A percentile compares a stretch with the other conserved stretches of the same genome.
Conservation (phyloP, 164 flowering plant genomes). For the Chimonanthus salicifolius region DNA sequence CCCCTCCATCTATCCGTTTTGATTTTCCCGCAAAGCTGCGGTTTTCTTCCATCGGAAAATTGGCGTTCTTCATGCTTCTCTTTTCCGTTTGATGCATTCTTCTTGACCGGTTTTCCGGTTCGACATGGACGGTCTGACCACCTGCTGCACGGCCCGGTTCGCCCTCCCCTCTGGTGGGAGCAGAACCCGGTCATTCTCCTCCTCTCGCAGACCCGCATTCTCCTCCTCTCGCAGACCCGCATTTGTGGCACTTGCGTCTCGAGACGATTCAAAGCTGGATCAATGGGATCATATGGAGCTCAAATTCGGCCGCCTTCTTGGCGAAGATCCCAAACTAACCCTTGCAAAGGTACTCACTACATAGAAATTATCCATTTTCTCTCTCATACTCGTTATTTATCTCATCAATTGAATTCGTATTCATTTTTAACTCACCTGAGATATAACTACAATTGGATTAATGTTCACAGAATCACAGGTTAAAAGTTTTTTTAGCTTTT, state of each 20-base stretch:
- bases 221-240: constrained; percentile 14
- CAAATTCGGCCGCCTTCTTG: constrained; percentile 77
- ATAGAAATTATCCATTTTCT: not conserved
- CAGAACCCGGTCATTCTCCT: not conserved
- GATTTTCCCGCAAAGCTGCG: no score
- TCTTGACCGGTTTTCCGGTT: no score
- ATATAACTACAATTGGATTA: no score
- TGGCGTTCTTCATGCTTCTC: no score
- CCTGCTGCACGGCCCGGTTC: constrained; percentile 16
- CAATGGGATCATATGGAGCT: constrained; percentile 83
- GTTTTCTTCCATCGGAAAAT: no score
- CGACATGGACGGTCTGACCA: constrained; percentile 39
- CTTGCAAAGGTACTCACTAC: constrained; percentile 61
- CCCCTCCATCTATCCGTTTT: no score
- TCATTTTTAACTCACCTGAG: no score
- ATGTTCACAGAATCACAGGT: no score
- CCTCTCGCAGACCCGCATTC: constrained; percentile 18
- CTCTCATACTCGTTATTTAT: no score
- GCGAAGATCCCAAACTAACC: constrained; percentile 94
- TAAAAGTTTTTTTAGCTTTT: no score
- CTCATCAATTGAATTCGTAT: not conserved
- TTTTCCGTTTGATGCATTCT: no score
- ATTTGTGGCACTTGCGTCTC: constrained; percentile 27
- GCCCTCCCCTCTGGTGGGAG: constrained; percentile 8
- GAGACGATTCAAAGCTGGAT: constrained; percentile 44